Conservation (phyloP, 306 rosid genomes). For the Corylus avellana region DNA sequence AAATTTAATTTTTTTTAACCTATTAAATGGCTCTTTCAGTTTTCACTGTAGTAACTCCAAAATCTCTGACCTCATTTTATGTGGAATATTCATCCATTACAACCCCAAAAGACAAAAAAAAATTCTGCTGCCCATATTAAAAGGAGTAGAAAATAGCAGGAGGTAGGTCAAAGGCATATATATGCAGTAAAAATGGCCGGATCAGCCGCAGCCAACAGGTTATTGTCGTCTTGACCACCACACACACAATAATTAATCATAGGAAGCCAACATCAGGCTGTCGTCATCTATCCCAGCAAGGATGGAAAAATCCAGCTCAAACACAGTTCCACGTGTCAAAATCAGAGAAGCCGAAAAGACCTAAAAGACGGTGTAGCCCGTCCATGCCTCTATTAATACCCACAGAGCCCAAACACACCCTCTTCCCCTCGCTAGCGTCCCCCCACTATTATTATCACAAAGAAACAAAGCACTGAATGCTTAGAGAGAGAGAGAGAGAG, state of each 20-base stretch:
- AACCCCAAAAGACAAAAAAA: no score
- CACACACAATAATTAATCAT: slow-evolving; percentile 50
- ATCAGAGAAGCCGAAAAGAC: slow-evolving; percentile 5
- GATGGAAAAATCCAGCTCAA: slow-evolving; percentile 56
- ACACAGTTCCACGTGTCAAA: slow-evolving; percentile 55
- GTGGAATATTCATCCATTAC: no score
- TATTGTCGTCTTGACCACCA: slow-evolving; percentile 14
- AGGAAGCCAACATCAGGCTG: slow-evolving; percentile 61
- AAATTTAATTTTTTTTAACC: no score
- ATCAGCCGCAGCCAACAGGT: neutral
- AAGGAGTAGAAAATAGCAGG: no score
- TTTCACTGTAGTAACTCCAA: no score
- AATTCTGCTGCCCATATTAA: no score
- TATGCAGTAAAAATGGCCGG: neutral
- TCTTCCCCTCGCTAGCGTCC: slow-evolving; percentile 34
- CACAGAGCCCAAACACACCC: slow-evolving; percentile 33
- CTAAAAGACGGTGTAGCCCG: slow-evolving; percentile 30
- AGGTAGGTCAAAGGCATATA: no score
- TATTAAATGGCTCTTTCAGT: no score
- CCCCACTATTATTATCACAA: slow-evolving; percentile 45
- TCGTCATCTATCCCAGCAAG: slow-evolving; percentile 65
- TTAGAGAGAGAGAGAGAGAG: slow-evolving; percentile 38
- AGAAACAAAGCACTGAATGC: slow-evolving; percentile 37
- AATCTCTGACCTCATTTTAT: no score
- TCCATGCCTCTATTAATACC: slow-evolving; percentile 49